phyloP scores from a whole-genome alignment of 2,329 filamentous ascomycete species.

The Nakataea oryzae region DNA sequence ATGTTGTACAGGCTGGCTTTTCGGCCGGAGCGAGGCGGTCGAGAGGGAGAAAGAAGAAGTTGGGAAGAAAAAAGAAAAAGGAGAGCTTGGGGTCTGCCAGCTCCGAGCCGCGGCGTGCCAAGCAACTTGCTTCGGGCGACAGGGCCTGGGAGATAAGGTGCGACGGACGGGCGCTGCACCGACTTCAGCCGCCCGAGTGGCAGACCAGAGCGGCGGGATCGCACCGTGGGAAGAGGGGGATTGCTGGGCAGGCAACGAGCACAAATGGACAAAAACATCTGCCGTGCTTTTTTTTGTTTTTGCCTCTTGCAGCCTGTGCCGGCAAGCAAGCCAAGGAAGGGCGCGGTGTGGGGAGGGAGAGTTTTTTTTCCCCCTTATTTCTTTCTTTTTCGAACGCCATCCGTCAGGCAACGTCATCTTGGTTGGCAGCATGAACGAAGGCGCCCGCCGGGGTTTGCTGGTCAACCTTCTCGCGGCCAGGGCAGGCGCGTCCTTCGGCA shows the following conservation, averaged over 20 bases:
- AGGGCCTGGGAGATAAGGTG: too few species aligned
- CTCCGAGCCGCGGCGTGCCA: neutral
- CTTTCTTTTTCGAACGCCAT: neutral
- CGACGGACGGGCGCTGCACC: too few species aligned
- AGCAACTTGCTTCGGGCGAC: too few species aligned
- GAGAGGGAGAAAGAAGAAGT: too few species aligned
- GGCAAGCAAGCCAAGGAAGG: too few species aligned
- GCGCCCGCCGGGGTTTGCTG: too few species aligned
- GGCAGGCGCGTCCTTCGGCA: neutral
- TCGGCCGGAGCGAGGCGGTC: too few species aligned
- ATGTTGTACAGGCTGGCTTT: too few species aligned
- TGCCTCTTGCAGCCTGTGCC: too few species aligned
- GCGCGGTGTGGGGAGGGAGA: neutral
- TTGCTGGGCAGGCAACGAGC: neutral
- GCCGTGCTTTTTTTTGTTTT: neutral
- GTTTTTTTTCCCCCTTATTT: too few species aligned
- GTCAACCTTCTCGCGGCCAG: too few species aligned
- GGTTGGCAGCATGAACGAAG: neutral
- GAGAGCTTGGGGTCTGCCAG: too few species aligned
- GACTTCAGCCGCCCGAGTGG: neutral
- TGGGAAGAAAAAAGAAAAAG: neutral
- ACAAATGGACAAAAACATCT: neutral
- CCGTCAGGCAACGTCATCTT: neutral
- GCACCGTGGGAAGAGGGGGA: neutral
- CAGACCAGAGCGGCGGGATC: neutral